Conservation (phyloP, 306 rosid genomes). For the Fagus crenata region DNA sequence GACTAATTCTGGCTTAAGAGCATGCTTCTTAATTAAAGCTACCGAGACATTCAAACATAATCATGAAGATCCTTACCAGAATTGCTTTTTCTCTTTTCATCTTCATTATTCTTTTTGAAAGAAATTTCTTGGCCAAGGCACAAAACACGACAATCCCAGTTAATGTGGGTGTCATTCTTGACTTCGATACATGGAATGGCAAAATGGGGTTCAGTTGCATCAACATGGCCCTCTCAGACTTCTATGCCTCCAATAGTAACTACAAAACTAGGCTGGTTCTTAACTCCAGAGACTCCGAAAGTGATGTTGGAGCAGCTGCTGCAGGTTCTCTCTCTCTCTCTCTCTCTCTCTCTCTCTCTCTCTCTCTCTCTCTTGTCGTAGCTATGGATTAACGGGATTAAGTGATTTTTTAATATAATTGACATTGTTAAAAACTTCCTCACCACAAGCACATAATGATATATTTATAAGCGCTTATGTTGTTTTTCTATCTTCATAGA, state of each 20-base stretch:
- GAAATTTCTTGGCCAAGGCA: neutral
- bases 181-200: constrained; percentile 9
- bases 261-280: constrained; percentile 35
- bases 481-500: no score
- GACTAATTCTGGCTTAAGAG: no score
- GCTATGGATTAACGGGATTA: no score
- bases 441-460: no score
- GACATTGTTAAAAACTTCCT: no score
- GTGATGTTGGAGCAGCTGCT: constrained; percentile 27
- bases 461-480: no score
- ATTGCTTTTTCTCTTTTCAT: neutral
- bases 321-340: constrained; percentile 16
- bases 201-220: constrained; percentile 40
- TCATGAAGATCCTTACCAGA: neutral
- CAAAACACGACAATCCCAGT: constrained; percentile 10
- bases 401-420: no score
- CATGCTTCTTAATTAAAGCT: neutral
- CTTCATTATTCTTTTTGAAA: neutral
- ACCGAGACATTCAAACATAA: neutral
- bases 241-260: constrained; percentile 24
- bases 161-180: constrained; percentile 36
- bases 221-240: constrained; percentile 39
- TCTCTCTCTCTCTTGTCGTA: no score
- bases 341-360: neutral
- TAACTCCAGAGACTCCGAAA: constrained; percentile 10